Percentiles rank a stretch among this genome's conserved stretches.
phyloP scores from a whole-genome alignment of 2,329 filamentous ascomycete species.

The Parasarocladium wereldwijsianum region DNA sequence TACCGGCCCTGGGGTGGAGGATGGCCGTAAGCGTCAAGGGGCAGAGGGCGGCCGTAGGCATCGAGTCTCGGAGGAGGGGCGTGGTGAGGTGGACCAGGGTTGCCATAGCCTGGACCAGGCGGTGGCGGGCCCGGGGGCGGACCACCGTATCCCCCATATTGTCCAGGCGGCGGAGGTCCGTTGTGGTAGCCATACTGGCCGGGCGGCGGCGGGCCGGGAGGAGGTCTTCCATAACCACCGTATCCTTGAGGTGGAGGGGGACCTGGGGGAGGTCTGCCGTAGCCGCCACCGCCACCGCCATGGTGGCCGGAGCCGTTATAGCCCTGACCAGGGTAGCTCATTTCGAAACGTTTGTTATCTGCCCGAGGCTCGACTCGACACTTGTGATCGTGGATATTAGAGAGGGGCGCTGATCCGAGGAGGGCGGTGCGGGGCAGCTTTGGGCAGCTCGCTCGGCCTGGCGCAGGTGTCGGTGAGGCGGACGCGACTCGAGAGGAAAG shows the following conservation, averaged over 20 bases:
- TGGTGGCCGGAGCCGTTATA: constrained; percentile 17
- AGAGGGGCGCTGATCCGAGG: too few species aligned
- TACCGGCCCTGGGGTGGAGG: constrained; percentile 17
- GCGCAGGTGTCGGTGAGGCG: too few species aligned
- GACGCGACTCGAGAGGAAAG: too few species aligned
- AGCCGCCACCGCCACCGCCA: constrained; percentile 11
- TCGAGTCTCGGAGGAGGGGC: constrained; percentile 8
- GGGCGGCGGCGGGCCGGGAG: too few species aligned
- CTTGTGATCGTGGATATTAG: too few species aligned
- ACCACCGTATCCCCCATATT: constrained; percentile 11
- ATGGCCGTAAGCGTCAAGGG: constrained; percentile 32
- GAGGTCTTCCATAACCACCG: constrained; percentile 12
- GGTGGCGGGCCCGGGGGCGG: constrained; percentile 10
- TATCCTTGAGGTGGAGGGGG: constrained; percentile 9
- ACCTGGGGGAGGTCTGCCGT: constrained; percentile 8
- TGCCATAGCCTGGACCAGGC: constrained; percentile 7
- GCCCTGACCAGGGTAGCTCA: constrained; percentile 26
- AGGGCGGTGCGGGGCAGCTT: too few species aligned
- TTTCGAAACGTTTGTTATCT: too few species aligned
- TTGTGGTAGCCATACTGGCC: constrained; percentile 11
- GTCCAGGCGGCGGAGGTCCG: constrained; percentile 2
- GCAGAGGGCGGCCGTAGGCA: constrained; percentile 16
- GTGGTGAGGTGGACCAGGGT: constrained; percentile 9
- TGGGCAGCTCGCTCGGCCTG: too few species aligned
- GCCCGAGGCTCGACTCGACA: not conserved